Evolutionary conservation across 192 early-diverging fungal species (phyloP).

Genomic region (Mortierella claussenii): DNA sequence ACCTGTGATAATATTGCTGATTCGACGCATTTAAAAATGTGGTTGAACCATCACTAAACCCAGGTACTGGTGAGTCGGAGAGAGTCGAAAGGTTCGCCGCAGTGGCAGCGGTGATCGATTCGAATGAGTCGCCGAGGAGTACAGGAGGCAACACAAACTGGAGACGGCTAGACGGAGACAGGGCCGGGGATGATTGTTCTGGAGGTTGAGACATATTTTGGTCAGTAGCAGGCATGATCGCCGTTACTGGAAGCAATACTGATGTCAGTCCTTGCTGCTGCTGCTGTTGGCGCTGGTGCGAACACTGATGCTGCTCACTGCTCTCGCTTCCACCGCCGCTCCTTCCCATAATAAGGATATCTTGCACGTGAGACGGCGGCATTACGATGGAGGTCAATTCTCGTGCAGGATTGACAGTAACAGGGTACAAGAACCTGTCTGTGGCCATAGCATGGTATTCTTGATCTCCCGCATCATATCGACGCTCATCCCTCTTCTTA

Average conservation of each 20-base stretch:
- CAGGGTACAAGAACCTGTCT: constrained; percentile 36
- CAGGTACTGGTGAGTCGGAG: too few relatives aligned
- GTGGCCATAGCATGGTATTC: constrained; percentile 17
- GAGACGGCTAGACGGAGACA: constrained; percentile 21
- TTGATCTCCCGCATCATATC: constrained; percentile 4
- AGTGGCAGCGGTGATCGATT: constrained; percentile 2
- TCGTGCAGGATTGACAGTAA: constrained; percentile 10
- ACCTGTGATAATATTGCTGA: background rate
- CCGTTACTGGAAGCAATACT: too few relatives aligned
- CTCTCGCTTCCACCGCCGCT: background rate
- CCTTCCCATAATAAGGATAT: too few relatives aligned
- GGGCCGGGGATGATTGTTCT: background rate
- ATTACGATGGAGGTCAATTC: constrained; percentile 10
- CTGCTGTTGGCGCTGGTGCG: background rate
- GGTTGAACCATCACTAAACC: background rate
- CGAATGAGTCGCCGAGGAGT: constrained; percentile 41
- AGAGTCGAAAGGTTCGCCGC: too few relatives aligned
- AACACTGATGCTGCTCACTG: background rate
- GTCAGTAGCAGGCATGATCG: too few relatives aligned
- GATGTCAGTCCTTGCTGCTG: background rate
- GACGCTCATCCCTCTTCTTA: background rate
- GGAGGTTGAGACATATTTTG: too few relatives aligned
- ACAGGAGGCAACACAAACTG: constrained; percentile 38
- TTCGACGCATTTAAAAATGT: background rate
- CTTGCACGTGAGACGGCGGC: background rate